Evolutionary conservation across 2,329 filamentous ascomycete species (phyloP).

Genomic region (Curvularia sp.): DNA sequence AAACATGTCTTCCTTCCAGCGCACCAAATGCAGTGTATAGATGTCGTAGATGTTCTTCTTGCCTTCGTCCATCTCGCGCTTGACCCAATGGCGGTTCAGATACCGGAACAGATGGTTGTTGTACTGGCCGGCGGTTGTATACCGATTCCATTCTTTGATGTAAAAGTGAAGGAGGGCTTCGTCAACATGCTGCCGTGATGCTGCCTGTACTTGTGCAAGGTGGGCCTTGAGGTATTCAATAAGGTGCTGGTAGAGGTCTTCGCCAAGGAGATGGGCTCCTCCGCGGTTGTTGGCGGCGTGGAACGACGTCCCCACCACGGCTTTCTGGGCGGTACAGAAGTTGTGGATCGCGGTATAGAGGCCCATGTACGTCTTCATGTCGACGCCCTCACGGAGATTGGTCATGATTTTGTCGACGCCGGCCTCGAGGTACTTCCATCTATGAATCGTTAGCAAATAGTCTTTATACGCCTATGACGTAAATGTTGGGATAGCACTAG

Average conservation of each 20-base stretch:
- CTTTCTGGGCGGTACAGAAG: slow-evolving; percentile 98
- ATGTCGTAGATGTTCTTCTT: slow-evolving; percentile 99
- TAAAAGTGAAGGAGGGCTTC: slow-evolving; percentile 92
- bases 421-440: slow-evolving; percentile 87
- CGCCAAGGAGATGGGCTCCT: slow-evolving; percentile 91
- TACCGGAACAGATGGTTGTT: slow-evolving; percentile 97
- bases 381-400: slow-evolving; percentile 88
- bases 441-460: slow-evolving; percentile 50
- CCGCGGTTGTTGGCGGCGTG: slow-evolving; percentile 69
- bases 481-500: neutral
- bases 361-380: slow-evolving; percentile 97
- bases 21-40: slow-evolving; percentile 93
- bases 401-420: slow-evolving; percentile 94
- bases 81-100: slow-evolving; percentile 98
- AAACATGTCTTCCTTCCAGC: slow-evolving; percentile 94
- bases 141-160: slow-evolving; percentile 95
- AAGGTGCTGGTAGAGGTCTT: slow-evolving; percentile 93
- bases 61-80: slow-evolving; percentile 97
- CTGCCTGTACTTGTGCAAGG: slow-evolving; percentile 71
- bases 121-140: slow-evolving; percentile 94
- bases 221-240: slow-evolving; percentile 84
- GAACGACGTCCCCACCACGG: slow-evolving; percentile 66
- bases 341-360: slow-evolving; percentile 98
- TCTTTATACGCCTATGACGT: neutral
- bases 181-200: slow-evolving; percentile 82